Evolutionary conservation across 345 rosid genomes (phyloP).

Genomic region (Bruguiera gymnorhiza): DNA sequence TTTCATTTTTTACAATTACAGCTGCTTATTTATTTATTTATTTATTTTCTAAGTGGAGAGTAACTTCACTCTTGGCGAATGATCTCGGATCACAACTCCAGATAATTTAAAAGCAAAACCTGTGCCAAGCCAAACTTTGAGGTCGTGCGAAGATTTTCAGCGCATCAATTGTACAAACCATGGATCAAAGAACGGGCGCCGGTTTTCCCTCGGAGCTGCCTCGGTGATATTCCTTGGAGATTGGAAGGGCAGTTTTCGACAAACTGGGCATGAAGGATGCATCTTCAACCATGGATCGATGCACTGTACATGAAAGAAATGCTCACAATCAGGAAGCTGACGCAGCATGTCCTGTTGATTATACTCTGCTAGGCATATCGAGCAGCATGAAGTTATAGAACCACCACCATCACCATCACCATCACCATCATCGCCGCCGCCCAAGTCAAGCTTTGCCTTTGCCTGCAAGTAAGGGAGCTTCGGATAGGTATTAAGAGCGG

Average conservation of each 20-base stretch:
- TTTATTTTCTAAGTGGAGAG: no score
- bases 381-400: slow-evolving; percentile 22
- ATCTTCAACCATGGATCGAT: slow-evolving; percentile 35
- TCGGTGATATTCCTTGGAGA: background rate
- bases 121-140: no score
- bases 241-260: slow-evolving; percentile 28
- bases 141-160: background rate
- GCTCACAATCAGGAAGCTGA: slow-evolving; percentile 35
- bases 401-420: background rate
- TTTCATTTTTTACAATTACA: no score
- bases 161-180: slow-evolving; percentile 7
- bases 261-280: slow-evolving; percentile 38
- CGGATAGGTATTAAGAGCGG: slow-evolving; percentile 33
- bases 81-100: no score
- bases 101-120: no score
- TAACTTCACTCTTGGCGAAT: no score
- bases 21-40: no score
- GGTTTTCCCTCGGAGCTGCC: background rate
- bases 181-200: slow-evolving; percentile 1
- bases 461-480: slow-evolving; percentile 27
- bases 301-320: slow-evolving; percentile 33
- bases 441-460: slow-evolving; percentile 1
- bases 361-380: slow-evolving; percentile 39
- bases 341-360: slow-evolving; percentile 28
- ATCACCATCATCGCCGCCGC: background rate